Base-by-base conservation (phyloP, 2,329 filamentous ascomycete genomes). In the Pyrenochaeta sp. region DNA sequence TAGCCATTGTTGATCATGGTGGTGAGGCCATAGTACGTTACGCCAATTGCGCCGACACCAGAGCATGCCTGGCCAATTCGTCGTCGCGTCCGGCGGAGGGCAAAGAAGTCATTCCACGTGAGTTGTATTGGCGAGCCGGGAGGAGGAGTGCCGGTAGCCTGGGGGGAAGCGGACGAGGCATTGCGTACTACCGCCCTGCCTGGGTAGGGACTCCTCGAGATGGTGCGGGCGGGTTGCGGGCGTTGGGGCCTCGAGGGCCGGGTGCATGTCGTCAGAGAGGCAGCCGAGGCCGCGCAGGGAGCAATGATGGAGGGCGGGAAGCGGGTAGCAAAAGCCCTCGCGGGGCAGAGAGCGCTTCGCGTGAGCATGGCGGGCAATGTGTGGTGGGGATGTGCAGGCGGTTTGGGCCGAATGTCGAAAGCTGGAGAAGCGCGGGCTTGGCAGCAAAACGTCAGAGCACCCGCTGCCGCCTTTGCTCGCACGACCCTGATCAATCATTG, bases 31-130 rank as follows among this genome's bases (percentile, higher is more conserved):
- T 73, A 76, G 3, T 80, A 77, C 1, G 89, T 87, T 46, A 83
- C 83, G 9, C 78, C 74, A 5, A 86, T 54, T 28, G 86, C 86
- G 22, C 82, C 83, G 22, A 84, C 69, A 38, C 90, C 78, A 32
- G 89, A 93, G 54, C 90, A 91, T 35, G 81, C 82, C 24, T 96
- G 82, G 68, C 93, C 90, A 77, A 92, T 88, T 61, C 89, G 84
- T 48, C 93, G 87, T 42, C 93, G 89, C 48, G 86, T 88, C 61
- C 90, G 88, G 65, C 93, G 90, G 48, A 97, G 86, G 68, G 85
- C 84, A 79, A 97, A 96, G 79, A 96, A 97, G 38, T 84, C 85
- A 76, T 96, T 87, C 93, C 93, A 97, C 74, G 77, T 77, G 24
- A 80, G 71, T 42, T 71, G 58, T 8, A 56, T 52, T 29, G 53